Evolutionary conservation across 108 stramenopile species (phyloP).

Genomic region (Discostella pseudostelligera): DNA sequence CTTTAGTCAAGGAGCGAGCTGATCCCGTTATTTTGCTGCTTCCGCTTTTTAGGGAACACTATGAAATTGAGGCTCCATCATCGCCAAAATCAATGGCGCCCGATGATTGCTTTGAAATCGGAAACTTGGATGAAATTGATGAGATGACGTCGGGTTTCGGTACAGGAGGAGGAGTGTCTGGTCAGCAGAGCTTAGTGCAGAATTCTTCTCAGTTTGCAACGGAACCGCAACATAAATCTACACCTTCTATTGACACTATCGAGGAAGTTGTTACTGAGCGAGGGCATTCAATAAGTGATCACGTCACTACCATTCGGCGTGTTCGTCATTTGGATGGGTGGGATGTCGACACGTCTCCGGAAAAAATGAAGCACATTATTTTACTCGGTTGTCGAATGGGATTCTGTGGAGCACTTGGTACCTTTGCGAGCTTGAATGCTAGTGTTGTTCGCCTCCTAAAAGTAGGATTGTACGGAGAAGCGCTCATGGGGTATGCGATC

Average conservation of each 20-base stretch:
- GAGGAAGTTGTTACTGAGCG: not conserved
- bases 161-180: constrained; percentile 10
- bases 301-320: constrained; percentile 54
- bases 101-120: constrained; percentile 22
- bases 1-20: no score
- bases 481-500: constrained; percentile 65
- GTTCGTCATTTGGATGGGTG: constrained; percentile 72
- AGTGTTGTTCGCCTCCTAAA: constrained; percentile 67
- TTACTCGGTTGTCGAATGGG: constrained; percentile 77
- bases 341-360: constrained; percentile 77
- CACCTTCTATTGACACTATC: not conserved
- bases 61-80: constrained; percentile 6
- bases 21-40: no score
- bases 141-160: constrained; percentile 3
- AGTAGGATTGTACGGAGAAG: constrained; percentile 61
- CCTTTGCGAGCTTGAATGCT: constrained; percentile 77
- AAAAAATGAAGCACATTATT: constrained; percentile 79
- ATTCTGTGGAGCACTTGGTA: constrained; percentile 77
- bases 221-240: constrained; percentile 1
- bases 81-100: not conserved
- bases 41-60: constrained; percentile 21
- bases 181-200: not conserved
- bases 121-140: constrained; percentile 5
- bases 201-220: not conserved
- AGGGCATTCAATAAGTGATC: constrained; percentile 36